phyloP scores from a whole-genome alignment of 2,329 filamentous ascomycete species.

The Magnaporthiopsis incrustans region DNA sequence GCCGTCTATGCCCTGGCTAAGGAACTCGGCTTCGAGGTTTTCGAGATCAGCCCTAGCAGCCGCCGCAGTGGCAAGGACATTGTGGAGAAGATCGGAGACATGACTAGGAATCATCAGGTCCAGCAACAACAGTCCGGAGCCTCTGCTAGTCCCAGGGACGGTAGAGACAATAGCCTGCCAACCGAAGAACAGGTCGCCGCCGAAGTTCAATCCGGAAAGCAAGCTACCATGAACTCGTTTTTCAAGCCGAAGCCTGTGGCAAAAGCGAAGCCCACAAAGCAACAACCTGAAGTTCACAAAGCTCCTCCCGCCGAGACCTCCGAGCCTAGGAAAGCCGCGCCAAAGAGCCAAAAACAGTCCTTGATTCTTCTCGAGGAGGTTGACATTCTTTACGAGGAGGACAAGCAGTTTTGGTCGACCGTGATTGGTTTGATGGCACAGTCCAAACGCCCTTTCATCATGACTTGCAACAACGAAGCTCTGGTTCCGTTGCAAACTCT shows the following conservation, averaged over 20 bases:
- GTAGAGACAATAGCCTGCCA: conserved; percentile 21
- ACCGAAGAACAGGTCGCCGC: conserved; percentile 40
- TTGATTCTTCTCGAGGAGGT: conserved; percentile 91
- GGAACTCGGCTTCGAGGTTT: conserved; percentile 87
- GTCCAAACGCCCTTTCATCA: conserved; percentile 85
- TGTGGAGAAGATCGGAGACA: conserved; percentile 86
- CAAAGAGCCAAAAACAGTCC: conserved; percentile 74
- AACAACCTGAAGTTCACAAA: conserved; percentile 8
- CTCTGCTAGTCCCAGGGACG: conserved; percentile 17
- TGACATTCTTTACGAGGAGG: conserved; percentile 89
- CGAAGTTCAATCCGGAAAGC: conserved; percentile 60
- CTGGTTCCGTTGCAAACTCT: conserved; percentile 67
- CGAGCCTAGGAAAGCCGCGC: conserved; percentile 22
- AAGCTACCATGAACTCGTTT: conserved; percentile 73
- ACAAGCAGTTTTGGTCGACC: conserved; percentile 89
- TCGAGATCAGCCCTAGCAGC: conserved; percentile 83
- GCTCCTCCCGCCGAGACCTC: conserved; percentile 9
- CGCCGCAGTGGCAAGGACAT: conserved; percentile 85
- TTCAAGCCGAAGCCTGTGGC: conserved; percentile 51
- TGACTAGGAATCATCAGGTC: conserved; percentile 93
- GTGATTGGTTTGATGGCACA: conserved; percentile 69
- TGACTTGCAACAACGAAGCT: conserved; percentile 92
- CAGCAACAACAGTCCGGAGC: conserved; percentile 33
- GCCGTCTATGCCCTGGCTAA: conserved; percentile 86
- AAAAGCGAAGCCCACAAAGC: conserved; percentile 17